These are phyloP conservation scores for Ceratocystis lukuohia DNA, from an alignment of 2,329 filamentous ascomycete genomes.

Conservation along the genomic window DNA sequence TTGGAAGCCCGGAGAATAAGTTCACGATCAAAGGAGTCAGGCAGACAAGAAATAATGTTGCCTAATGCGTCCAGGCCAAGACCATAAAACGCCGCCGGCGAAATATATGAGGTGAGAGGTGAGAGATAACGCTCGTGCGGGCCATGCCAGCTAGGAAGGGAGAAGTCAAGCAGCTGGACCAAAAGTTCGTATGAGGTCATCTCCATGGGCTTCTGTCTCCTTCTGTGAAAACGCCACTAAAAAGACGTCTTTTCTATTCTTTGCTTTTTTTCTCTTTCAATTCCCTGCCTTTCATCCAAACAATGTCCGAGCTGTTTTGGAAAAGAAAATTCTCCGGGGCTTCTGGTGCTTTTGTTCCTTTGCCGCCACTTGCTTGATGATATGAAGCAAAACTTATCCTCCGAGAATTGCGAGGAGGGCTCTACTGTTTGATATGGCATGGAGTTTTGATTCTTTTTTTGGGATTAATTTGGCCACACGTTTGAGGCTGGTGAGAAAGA, in stretches of 20 bases:
- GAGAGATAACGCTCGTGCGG: background rate
- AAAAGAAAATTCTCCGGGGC: background rate
- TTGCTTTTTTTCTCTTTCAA: background rate
- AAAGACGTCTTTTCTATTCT: background rate
- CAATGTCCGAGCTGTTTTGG: conserved; percentile 1
- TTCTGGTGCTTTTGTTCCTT: background rate
- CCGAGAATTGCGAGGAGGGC: background rate
- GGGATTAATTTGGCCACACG: background rate
- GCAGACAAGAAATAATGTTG: background rate
- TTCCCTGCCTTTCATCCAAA: conserved; percentile 3
- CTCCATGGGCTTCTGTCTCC: background rate
- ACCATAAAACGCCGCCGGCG: background rate
- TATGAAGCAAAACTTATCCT: background rate
- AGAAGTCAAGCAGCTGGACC: background rate
- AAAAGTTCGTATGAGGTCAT: background rate
- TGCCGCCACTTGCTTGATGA: background rate
- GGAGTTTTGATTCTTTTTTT: background rate
- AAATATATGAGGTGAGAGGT: background rate
- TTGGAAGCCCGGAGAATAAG: background rate
- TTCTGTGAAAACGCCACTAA: background rate
- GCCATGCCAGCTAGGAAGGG: background rate
- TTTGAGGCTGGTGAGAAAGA: background rate
- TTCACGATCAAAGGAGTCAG: background rate
- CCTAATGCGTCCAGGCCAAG: background rate
- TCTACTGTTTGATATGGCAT: background rate